Conservation (phyloP, 2,329 filamentous ascomycete genomes). For the Curvularia lunata region DNA sequence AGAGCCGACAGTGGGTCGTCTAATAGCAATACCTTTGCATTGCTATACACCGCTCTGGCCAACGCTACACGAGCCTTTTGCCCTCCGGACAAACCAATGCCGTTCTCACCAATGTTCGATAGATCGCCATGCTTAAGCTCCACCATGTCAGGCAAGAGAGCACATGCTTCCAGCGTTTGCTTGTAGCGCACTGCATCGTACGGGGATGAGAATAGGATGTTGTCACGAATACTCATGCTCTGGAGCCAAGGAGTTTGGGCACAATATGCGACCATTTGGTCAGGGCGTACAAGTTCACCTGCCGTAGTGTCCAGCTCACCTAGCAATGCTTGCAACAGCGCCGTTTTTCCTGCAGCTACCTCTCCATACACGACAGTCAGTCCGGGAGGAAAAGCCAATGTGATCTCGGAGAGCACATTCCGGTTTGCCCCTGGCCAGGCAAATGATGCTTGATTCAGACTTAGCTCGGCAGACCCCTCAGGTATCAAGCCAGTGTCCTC, state of each 20-base stretch:
- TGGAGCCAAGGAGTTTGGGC: conserved; percentile 72
- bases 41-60: conserved; percentile 66
- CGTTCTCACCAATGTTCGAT: conserved; percentile 67
- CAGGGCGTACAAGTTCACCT: conserved; percentile 60
- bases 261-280: conserved; percentile 67
- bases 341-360: conserved; percentile 69
- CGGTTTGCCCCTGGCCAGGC: conserved; percentile 75
- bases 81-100: conserved; percentile 66
- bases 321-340: conserved; percentile 64
- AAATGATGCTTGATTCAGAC: conserved; percentile 72
- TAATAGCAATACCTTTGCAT: conserved; percentile 60
- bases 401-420: conserved; percentile 62
- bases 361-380: conserved; percentile 68
- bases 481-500: conserved; percentile 55
- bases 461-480: conserved; percentile 48
- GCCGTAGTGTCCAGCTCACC: conserved; percentile 63
- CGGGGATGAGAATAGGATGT: conserved; percentile 68
- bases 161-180: conserved; percentile 70
- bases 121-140: conserved; percentile 69
- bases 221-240: conserved; percentile 72
- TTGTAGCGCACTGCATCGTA: conserved; percentile 74
- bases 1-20: conserved; percentile 67
- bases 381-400: conserved; percentile 61
- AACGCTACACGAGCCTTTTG: conserved; percentile 67
- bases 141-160: conserved; percentile 65